phyloP scores from a whole-genome alignment of 2,329 filamentous ascomycete genomes.

The Stagonosporopsis vannaccii region DNA sequence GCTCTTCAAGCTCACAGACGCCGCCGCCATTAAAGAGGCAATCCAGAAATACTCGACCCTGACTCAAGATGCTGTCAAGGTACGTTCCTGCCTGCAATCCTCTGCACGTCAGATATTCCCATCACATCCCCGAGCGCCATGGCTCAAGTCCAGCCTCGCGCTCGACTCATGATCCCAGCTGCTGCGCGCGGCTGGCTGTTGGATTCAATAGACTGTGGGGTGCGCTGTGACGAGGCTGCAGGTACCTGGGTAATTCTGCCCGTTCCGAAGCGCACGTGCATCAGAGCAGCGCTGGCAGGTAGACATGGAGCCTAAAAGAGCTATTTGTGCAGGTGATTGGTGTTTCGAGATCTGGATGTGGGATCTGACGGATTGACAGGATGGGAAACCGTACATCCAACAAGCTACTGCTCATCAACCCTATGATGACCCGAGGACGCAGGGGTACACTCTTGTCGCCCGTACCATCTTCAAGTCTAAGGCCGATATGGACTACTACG shows the following conservation, averaged over 20 bases:
- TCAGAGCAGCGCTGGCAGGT: background rate
- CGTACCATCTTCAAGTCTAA: constrained; percentile 69
- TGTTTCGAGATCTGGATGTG: background rate
- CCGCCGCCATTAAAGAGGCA: constrained; percentile 36
- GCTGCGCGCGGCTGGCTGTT: constrained; percentile 2
- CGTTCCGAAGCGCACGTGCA: constrained; percentile 12
- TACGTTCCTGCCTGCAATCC: constrained; percentile 29
- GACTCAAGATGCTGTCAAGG: constrained; percentile 44
- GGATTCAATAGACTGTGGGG: constrained; percentile 7
- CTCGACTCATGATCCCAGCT: constrained; percentile 16
- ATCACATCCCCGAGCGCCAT: constrained; percentile 27
- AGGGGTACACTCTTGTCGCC: constrained; percentile 71
- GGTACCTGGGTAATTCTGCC: too few relatives aligned
- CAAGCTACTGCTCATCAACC: constrained; percentile 63
- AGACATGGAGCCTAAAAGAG: background rate
- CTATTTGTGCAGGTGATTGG: background rate
- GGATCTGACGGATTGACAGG: constrained; percentile 52
- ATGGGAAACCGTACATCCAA: constrained; percentile 75
- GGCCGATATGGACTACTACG: constrained; percentile 76
- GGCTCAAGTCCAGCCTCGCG: constrained; percentile 5
- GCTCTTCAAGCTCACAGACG: constrained; percentile 47
- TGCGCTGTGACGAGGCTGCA: constrained; percentile 23
- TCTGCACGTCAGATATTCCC: constrained; percentile 22
- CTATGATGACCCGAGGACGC: constrained; percentile 65
- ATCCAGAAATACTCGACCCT: constrained; percentile 46